These are phyloP conservation scores for Hondaea fermentalgiana DNA, from an alignment of 108 stramenopile genomes.

Conservation along the genomic window DNA sequence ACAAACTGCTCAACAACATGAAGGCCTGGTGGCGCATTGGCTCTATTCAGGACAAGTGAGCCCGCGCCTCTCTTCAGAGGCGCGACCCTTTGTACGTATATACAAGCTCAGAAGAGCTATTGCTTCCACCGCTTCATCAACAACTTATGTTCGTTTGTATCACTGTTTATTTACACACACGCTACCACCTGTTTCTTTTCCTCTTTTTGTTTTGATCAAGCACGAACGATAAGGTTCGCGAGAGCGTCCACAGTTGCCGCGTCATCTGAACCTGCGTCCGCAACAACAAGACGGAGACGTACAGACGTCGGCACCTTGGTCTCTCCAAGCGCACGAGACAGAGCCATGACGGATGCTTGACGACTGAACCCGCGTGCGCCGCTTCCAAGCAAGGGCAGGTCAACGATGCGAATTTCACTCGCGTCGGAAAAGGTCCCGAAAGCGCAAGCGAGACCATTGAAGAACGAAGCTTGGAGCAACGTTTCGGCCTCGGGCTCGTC, in stretches of 20 bases:
- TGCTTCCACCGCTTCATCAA: background rate
- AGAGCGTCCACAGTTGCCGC: too few relatives aligned
- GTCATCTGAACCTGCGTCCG: background rate
- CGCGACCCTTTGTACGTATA: background rate
- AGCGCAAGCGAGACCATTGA: background rate
- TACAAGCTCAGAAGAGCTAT: background rate
- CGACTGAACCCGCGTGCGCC: background rate
- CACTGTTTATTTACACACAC: background rate
- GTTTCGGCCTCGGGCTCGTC: background rate
- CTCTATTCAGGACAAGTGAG: background rate
- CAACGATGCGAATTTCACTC: background rate
- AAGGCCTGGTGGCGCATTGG: background rate
- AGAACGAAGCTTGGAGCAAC: background rate
- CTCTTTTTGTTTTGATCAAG: background rate
- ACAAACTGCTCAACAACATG: background rate
- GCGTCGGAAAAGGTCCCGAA: background rate
- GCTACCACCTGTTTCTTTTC: background rate
- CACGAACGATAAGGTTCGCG: background rate
- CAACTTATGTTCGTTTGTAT: background rate
- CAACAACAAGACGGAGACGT: background rate
- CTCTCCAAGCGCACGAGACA: background rate
- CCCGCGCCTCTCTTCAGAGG: background rate
- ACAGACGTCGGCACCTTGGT: background rate
- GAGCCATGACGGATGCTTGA: background rate
- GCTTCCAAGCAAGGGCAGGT: background rate